A percentile compares a stretch with the other conserved stretches of the same genome.
Evolutionary conservation across 1,284 basidiomycete species (phyloP).

Genomic region (Trichosporon sp.): DNA sequence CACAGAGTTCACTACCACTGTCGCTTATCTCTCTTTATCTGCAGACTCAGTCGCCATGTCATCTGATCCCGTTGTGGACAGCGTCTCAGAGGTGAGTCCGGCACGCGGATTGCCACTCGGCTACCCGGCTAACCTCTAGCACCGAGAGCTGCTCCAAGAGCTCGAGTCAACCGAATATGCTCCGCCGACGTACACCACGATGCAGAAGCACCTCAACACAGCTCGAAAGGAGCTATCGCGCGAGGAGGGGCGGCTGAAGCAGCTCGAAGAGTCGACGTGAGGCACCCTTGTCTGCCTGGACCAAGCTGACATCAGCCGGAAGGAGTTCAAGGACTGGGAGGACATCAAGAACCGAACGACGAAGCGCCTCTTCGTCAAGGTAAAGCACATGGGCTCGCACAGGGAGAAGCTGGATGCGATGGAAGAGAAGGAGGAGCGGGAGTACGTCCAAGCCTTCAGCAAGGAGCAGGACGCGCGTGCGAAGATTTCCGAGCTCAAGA

Average conservation of each 20-base stretch:
- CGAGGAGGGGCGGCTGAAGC: slow-evolving; percentile 8
- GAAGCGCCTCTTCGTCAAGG: slow-evolving; percentile 19
- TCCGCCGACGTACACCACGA: slow-evolving; percentile 15
- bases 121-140: slow-evolving; percentile 8
- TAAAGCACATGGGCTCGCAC: slow-evolving; percentile 13
- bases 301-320: slow-evolving; percentile 8
- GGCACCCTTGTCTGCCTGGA: neutral
- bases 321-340: slow-evolving; percentile 20
- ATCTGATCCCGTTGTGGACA: neutral
- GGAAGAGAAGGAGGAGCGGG: slow-evolving; percentile 23
- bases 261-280: neutral
- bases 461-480: slow-evolving; percentile 16
- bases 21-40: no score
- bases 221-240: slow-evolving; percentile 3
- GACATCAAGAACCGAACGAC: slow-evolving; percentile 19
- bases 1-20: no score
- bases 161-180: slow-evolving; percentile 19
- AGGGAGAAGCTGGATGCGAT: slow-evolving; percentile 11
- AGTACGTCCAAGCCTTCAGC: slow-evolving; percentile 21
- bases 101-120: neutral
- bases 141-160: slow-evolving; percentile 14
- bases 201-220: slow-evolving; percentile 8
- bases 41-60: neutral
- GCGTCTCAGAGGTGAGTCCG: neutral
- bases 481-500: slow-evolving; percentile 17